Percentiles rank a stretch among this genome's conserved stretches.
These are phyloP conservation scores for Eimeria zaria DNA, from an alignment of 169 alveolate species.

Conservation along the genomic window DNA sequence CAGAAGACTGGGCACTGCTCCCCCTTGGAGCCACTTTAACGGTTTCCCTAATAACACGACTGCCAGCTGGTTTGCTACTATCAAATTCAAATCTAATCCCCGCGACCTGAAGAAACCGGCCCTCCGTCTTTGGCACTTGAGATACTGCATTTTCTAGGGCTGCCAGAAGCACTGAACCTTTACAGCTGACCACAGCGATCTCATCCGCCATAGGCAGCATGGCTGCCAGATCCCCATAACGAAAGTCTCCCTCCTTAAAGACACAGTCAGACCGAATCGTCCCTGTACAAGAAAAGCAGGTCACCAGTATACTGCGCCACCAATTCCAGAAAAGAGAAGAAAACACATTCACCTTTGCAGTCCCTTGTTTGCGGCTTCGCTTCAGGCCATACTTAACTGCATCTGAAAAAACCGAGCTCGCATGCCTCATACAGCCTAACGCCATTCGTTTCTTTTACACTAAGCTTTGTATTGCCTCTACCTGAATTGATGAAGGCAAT, in stretches of 20 bases:
- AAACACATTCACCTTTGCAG: not conserved
- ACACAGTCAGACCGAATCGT: slow-evolving; percentile 93
- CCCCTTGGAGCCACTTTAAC: slow-evolving; percentile 81
- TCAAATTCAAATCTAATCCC: slow-evolving; percentile 88
- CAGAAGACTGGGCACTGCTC: slow-evolving; percentile 1
- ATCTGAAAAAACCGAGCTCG: not conserved
- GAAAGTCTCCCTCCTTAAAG: slow-evolving; percentile 90
- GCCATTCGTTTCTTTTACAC: not conserved
- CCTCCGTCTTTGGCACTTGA: slow-evolving; percentile 93
- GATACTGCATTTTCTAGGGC: slow-evolving; percentile 92
- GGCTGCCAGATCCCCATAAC: slow-evolving; percentile 88
- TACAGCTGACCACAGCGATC: slow-evolving; percentile 89
- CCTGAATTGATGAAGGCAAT: slow-evolving; percentile 93
- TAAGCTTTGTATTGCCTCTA: not conserved
- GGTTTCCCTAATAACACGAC: slow-evolving; percentile 87
- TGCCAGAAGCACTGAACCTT: slow-evolving; percentile 87
- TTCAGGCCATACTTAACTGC: not conserved
- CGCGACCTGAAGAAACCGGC: slow-evolving; percentile 93
- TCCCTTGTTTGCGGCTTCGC: not conserved
- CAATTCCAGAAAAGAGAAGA: not conserved
- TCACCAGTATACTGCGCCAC: not conserved
- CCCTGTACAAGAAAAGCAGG: slow-evolving; percentile 77
- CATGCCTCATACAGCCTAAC: not conserved
- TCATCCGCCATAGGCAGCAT: slow-evolving; percentile 93
- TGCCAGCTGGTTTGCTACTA: slow-evolving; percentile 87